phyloP scores from a whole-genome alignment of 371 early-diverging fungal species.

The Apophysomyces trapeziformis region DNA sequence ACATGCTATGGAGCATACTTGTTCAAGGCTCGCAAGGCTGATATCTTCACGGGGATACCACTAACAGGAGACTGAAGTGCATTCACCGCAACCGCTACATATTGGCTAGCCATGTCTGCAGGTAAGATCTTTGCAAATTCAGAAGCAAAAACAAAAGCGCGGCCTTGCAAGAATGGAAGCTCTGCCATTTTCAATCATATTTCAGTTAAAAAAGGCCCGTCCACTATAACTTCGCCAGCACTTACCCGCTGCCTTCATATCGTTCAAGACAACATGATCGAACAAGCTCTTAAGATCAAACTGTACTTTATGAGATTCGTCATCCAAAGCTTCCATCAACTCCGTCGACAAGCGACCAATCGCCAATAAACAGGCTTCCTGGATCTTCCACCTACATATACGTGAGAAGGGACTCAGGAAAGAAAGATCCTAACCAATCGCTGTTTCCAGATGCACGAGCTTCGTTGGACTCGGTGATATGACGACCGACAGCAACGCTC shows the following conservation, averaged over 20 bases:
- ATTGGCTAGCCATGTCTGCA: slow-evolving; percentile 64
- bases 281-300: slow-evolving; percentile 76
- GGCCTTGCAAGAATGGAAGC: slow-evolving; percentile 85
- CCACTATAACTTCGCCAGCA: neutral
- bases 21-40: slow-evolving; percentile 79
- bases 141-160: slow-evolving; percentile 86
- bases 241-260: slow-evolving; percentile 62
- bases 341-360: slow-evolving; percentile 70
- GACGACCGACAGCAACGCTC: slow-evolving; percentile 54
- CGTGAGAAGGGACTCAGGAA: neutral
- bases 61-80: slow-evolving; percentile 67
- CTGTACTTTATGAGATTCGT: slow-evolving; percentile 37
- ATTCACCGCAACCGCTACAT: slow-evolving; percentile 73
- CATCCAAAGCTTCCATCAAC: slow-evolving; percentile 59
- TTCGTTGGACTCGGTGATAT: slow-evolving; percentile 58
- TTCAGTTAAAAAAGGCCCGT: too few relatives aligned
- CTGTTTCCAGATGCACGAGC: slow-evolving; percentile 54
- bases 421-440: slow-evolving; percentile 46
- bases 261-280: slow-evolving; percentile 76
- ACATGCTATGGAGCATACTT: slow-evolving; percentile 41
- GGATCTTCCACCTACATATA: slow-evolving; percentile 76
- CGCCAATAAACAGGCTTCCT: slow-evolving; percentile 80
- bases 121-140: slow-evolving; percentile 81
- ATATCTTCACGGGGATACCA: slow-evolving; percentile 73
- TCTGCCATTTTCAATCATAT: slow-evolving; percentile 34